Evolutionary conservation across 208 protist genomes (phyloP).

Genomic region (Trypanosoma caninum): DNA sequence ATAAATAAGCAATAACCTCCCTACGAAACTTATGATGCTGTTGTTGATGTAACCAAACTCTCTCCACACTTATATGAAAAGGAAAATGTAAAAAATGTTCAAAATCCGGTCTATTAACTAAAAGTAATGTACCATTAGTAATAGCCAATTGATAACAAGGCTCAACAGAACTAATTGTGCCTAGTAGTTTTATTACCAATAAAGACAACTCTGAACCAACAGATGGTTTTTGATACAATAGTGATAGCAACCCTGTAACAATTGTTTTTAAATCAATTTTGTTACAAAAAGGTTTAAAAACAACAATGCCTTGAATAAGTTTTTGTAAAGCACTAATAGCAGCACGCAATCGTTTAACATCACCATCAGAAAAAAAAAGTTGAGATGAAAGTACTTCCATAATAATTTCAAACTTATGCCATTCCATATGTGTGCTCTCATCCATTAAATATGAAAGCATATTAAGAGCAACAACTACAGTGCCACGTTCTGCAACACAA

Average conservation of each 20-base stretch:
- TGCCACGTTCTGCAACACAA: constrained; percentile 28
- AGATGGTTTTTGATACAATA: constrained; percentile 73
- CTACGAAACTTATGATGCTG: background rate
- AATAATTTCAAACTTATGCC: constrained; percentile 57
- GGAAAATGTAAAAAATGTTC: constrained; percentile 2
- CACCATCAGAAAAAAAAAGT: constrained; percentile 56
- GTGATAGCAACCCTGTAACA: constrained; percentile 52
- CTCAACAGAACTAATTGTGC: constrained; percentile 77
- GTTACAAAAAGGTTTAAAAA: constrained; percentile 22
- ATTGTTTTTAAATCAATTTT: constrained; percentile 34
- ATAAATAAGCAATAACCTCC: constrained; percentile 35
- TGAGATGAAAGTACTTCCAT: constrained; percentile 55
- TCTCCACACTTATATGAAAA: background rate
- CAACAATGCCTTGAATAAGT: constrained; percentile 48
- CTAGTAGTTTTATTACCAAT: constrained; percentile 65
- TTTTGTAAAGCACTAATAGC: constrained; percentile 59
- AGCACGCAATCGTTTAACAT: constrained; percentile 45
- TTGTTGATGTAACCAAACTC: background rate
- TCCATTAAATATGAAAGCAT: constrained; percentile 69
- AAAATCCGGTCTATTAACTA: constrained; percentile 7
- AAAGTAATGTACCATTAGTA: background rate
- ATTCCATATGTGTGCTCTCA: constrained; percentile 57
- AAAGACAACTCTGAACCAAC: constrained; percentile 63
- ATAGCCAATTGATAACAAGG: constrained; percentile 28
- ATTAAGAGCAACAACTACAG: constrained; percentile 54